Evolutionary conservation across 2,329 filamentous ascomycete species (phyloP).

Genomic region (Ascosphaera aggregata): DNA sequence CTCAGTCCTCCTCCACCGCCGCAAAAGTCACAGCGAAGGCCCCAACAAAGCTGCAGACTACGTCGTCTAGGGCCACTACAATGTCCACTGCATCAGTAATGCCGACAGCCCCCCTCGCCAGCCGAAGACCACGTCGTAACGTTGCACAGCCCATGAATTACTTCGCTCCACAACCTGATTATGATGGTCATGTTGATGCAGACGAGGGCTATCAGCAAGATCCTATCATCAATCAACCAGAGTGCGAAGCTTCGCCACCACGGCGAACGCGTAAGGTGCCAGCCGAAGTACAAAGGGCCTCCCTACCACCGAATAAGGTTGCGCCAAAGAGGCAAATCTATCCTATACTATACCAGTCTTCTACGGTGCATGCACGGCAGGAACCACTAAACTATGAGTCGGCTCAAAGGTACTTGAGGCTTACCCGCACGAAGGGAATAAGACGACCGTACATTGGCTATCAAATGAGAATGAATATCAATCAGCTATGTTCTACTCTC

Average conservation of each 20-base stretch:
- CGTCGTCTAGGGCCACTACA: not conserved
- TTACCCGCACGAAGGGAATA: not conserved
- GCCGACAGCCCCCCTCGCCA: not conserved
- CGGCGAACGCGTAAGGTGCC: not conserved
- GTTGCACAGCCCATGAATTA: constrained; percentile 12
- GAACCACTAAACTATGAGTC: not conserved
- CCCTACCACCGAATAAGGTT: not conserved
- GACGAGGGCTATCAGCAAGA: constrained; percentile 2
- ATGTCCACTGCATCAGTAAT: not conserved
- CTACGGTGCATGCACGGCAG: constrained; percentile 2
- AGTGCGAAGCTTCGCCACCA: not conserved
- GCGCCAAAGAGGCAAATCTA: not conserved
- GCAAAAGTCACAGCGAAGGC: too few species aligned
- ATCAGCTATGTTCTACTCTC: not conserved
- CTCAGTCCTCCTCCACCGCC: too few species aligned
- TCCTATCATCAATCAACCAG: not conserved
- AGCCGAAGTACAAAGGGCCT: not conserved
- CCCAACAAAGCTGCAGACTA: too few species aligned
- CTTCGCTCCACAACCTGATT: constrained; percentile 7
- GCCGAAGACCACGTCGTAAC: constrained; percentile 10
- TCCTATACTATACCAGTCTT: constrained; percentile 2
- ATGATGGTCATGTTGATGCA: constrained; percentile 6
- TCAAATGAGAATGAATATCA: not conserved
- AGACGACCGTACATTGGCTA: not conserved
- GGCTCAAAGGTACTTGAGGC: not conserved